Evolutionary conservation across 129 eudicot genomes (phyloP).

Genomic region (Calendula officinalis): DNA sequence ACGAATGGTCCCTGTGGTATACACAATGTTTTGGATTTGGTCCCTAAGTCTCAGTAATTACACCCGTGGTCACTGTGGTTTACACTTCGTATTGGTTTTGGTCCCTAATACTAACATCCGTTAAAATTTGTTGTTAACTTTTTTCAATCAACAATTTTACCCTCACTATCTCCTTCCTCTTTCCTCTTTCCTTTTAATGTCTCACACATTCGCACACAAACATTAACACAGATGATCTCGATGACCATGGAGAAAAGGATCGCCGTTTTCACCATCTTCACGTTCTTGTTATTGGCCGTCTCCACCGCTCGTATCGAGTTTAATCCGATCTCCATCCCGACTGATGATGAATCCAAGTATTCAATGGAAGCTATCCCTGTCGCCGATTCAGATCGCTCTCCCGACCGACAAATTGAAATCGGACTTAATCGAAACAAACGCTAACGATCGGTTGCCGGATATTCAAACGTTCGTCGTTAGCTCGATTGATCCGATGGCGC

Average conservation of each 20-base stretch:
- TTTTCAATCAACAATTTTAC: too few species aligned
- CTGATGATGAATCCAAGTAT: background rate
- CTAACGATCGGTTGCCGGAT: background rate
- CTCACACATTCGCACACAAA: background rate
- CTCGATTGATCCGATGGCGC: slow-evolving; percentile 12
- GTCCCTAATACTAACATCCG: too few species aligned
- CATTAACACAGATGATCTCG: background rate
- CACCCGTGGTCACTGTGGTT: too few species aligned
- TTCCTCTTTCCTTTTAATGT: background rate
- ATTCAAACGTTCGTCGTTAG: background rate
- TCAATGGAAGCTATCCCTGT: background rate
- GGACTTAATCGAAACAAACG: background rate
- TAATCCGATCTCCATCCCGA: background rate
- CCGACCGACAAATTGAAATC: background rate
- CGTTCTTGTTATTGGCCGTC: slow-evolving; percentile 15
- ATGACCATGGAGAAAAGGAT: slow-evolving; percentile 25
- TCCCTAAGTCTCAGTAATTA: too few species aligned
- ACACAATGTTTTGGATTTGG: too few species aligned
- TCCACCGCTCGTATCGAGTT: slow-evolving; percentile 22
- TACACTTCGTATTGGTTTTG: too few species aligned
- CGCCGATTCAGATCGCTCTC: background rate
- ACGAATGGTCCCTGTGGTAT: too few species aligned
- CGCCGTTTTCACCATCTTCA: slow-evolving; percentile 23
- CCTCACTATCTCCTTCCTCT: too few species aligned
- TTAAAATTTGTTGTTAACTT: too few species aligned